These are phyloP conservation scores for Aaosphaeria arxii DNA, from an alignment of 2,329 filamentous ascomycete species.

Conservation along the genomic window DNA sequence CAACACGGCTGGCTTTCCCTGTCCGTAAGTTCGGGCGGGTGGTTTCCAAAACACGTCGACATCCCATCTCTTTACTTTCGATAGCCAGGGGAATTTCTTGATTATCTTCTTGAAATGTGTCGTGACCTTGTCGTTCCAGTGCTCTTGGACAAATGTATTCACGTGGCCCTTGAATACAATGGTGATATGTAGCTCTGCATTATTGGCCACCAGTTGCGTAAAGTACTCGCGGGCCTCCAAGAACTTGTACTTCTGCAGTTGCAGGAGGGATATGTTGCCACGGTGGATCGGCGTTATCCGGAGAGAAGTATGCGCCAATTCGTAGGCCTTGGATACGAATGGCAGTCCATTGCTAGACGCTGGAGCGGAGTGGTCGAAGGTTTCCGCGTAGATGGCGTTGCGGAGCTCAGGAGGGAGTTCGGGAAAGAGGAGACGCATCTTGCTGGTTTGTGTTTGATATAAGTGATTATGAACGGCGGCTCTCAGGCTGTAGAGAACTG, in stretches of 20 bases:
- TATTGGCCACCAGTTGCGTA: constrained; percentile 17
- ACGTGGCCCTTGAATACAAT: constrained; percentile 24
- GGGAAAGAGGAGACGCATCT: constrained; percentile 15
- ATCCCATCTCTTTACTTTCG: constrained; percentile 18
- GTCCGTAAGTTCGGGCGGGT: background rate
- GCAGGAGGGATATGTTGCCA: constrained; percentile 18
- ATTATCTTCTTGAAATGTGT: constrained; percentile 19
- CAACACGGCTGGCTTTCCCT: background rate
- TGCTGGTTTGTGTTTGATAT: background rate
- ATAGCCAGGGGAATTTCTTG: constrained; percentile 22
- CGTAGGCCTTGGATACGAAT: constrained; percentile 12
- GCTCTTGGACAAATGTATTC: constrained; percentile 20
- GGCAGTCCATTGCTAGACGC: constrained; percentile 1
- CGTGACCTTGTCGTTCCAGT: constrained; percentile 26
- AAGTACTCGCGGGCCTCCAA: constrained; percentile 26
- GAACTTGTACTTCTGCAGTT: constrained; percentile 13
- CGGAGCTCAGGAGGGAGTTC: constrained; percentile 28
- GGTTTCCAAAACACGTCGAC: constrained; percentile 24
- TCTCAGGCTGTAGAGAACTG: too few relatives aligned
- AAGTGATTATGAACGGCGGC: background rate
- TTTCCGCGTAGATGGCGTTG: constrained; percentile 25
- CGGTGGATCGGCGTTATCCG: constrained; percentile 19
- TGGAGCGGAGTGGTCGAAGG: constrained; percentile 1
- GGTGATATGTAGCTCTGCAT: constrained; percentile 14
- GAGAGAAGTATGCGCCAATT: constrained; percentile 20